phyloP scores from a whole-genome alignment of 2,329 filamentous ascomycete genomes.

The Microdochium trichocladiopsis region DNA sequence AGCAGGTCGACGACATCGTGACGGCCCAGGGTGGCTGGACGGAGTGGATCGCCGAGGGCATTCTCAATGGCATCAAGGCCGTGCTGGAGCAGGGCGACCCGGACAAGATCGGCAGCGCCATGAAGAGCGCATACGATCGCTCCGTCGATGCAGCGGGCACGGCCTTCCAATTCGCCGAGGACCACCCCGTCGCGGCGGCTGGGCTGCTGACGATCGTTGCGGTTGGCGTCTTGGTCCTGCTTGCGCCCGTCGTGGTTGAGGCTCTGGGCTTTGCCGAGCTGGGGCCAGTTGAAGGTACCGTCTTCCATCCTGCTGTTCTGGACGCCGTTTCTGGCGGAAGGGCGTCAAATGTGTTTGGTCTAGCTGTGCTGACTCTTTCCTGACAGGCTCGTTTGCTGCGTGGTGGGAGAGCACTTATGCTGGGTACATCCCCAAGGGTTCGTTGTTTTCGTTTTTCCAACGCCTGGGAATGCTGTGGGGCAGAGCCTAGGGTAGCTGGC shows the following conservation, averaged over 20 bases:
- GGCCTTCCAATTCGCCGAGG: constrained; percentile 13
- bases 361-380: neutral
- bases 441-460: constrained; percentile 34
- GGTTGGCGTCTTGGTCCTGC: constrained; percentile 17
- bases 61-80: constrained; percentile 16
- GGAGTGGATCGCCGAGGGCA: constrained; percentile 17
- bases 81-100: constrained; percentile 13
- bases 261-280: constrained; percentile 22
- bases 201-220: constrained; percentile 16
- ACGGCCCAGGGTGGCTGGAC: constrained; percentile 17
- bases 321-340: too few relatives aligned
- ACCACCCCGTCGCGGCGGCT: constrained; percentile 17
- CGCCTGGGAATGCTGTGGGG: constrained; percentile 29
- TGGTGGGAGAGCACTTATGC: constrained; percentile 28
- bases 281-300: constrained; percentile 19
- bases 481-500: neutral
- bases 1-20: constrained; percentile 17
- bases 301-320: too few relatives aligned
- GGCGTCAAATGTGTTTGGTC: too few relatives aligned
- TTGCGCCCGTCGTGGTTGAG: constrained; percentile 19
- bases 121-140: constrained; percentile 15
- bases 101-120: constrained; percentile 13
- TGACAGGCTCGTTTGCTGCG: constrained; percentile 26
- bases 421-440: constrained; percentile 28
- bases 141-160: constrained; percentile 15